phyloP scores from a whole-genome alignment of 2,329 filamentous ascomycete genomes.

The Teratosphaeria zuluensis region DNA sequence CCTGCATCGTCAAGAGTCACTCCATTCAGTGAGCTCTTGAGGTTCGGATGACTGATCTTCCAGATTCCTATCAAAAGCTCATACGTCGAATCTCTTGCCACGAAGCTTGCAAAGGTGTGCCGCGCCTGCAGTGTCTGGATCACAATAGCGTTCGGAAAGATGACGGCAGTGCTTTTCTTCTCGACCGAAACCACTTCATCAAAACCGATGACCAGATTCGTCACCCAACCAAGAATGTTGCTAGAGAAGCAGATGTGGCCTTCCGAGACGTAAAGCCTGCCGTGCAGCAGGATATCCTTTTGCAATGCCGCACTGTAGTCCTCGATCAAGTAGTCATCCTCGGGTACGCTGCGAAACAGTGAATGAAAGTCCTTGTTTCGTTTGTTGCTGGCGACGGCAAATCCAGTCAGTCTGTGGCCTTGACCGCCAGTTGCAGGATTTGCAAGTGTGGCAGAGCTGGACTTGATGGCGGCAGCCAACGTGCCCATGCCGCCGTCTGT shows the following conservation, averaged over 20 bases:
- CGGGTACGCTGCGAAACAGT: slow-evolving; percentile 90
- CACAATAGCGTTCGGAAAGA: slow-evolving; percentile 96
- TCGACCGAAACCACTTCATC: slow-evolving; percentile 96
- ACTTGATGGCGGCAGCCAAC: slow-evolving; percentile 61
- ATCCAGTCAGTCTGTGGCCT: slow-evolving; percentile 76
- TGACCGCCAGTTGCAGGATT: slow-evolving; percentile 49
- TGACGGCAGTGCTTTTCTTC: slow-evolving; percentile 86
- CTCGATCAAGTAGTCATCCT: slow-evolving; percentile 96
- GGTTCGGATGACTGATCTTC: slow-evolving; percentile 88
- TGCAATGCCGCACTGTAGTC: slow-evolving; percentile 97
- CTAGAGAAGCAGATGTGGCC: slow-evolving; percentile 97
- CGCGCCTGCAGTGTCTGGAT: slow-evolving; percentile 93
- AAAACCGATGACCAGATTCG: slow-evolving; percentile 94
- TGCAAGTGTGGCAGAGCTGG: slow-evolving; percentile 60
- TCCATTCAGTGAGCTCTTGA: slow-evolving; percentile 86
- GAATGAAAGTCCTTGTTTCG: slow-evolving; percentile 91
- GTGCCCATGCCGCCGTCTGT: slow-evolving; percentile 54
- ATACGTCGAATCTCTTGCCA: slow-evolving; percentile 90
- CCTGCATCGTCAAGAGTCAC: slow-evolving; percentile 68
- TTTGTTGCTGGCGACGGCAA: slow-evolving; percentile 92
- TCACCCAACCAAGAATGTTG: slow-evolving; percentile 97
- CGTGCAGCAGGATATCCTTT: slow-evolving; percentile 88
- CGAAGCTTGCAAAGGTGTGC: slow-evolving; percentile 90
- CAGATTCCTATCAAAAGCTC: slow-evolving; percentile 96
- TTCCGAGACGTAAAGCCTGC: slow-evolving; percentile 90